Percentiles rank a stretch among this genome's conserved stretches.
phyloP scores from a whole-genome alignment of 2,329 filamentous ascomycete species.

The Botrytis hyacinthi region DNA sequence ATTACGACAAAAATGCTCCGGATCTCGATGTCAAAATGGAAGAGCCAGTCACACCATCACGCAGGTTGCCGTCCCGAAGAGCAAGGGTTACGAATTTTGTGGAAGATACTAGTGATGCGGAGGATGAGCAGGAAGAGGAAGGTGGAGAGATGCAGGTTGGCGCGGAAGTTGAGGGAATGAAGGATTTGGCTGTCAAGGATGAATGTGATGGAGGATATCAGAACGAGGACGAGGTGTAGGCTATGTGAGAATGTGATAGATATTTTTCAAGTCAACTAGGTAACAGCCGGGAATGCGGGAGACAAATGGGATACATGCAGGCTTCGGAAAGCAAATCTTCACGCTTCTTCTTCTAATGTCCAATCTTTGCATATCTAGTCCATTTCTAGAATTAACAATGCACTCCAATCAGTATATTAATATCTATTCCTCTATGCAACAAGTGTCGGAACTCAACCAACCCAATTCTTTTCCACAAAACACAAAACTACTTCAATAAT shows the following conservation, averaged over 20 bases:
- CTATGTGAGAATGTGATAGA: neutral
- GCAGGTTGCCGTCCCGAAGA: neutral
- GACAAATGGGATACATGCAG: neutral
- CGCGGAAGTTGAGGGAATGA: neutral
- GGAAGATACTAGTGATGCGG: conserved; percentile 2
- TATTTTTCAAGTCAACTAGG: neutral
- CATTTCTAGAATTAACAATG: neutral
- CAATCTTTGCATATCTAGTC: too few species aligned
- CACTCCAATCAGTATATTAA: neutral
- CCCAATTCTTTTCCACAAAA: neutral
- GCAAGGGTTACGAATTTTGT: neutral
- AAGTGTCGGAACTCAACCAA: neutral
- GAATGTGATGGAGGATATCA: neutral
- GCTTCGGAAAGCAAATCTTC: neutral
- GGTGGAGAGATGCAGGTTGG: neutral
- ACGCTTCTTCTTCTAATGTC: neutral
- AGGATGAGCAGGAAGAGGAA: conserved; percentile 3
- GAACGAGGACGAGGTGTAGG: neutral
- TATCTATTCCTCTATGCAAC: neutral
- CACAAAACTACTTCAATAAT: too few species aligned
- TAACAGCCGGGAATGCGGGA: neutral
- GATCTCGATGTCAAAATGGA: neutral
- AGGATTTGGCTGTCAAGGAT: neutral
- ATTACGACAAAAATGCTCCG: neutral
- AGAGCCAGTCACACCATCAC: neutral